Evolutionary conservation across 139 green algal genomes (phyloP), one percentile per base, ranked within the genome.

Genomic region (Diplosphaera chodatii): DNA sequence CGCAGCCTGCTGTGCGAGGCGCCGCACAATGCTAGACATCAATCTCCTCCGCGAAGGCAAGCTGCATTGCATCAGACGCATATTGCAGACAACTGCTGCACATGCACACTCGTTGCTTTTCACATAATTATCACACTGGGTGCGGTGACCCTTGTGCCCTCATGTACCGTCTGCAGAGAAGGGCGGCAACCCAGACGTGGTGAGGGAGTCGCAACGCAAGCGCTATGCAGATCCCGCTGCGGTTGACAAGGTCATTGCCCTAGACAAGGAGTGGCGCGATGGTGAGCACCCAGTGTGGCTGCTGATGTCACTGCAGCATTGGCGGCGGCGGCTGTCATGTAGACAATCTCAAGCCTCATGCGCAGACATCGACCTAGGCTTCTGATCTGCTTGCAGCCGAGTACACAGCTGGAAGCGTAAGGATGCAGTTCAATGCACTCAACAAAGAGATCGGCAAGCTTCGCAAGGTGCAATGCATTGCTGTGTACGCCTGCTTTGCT

Each of bases 231-330:
- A 94, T 81, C 88, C 96, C 3, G 72, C 68, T 1, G 67, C 91
- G 8, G 96, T 99, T 2, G 94, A 99, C 75, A 80, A 91, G 32
- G 88, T 99, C 28, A 88, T 99, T 30, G 88, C 90, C 64, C 81
- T 97, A 41, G 96, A 99, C 67, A 68, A 83, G 2, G 55, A 91
- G 69, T 99, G 96, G 94, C 74, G 94, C 4, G 68, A 84, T 66
- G 87, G 90, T 94, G 64, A 68, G 32, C 32, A 28, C 32, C 30
- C 34, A 15, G 5, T 8, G 48, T 18, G 10, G 8, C 16, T 59
- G 48, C 48, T 27, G 10, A 27, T 48, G 37, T 48, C 13, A 13
- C 37, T 8, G 37, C 37, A n/a, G n/a, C n/a, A n/a, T n/a, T n/a
- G n/a, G n/a, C n/a, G n/a, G n/a, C n/a, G n/a, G n/a, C n/a, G n/a